Evolutionary conservation across 163 green algal species (phyloP).

Genomic region (Scenedesmus sp.): DNA sequence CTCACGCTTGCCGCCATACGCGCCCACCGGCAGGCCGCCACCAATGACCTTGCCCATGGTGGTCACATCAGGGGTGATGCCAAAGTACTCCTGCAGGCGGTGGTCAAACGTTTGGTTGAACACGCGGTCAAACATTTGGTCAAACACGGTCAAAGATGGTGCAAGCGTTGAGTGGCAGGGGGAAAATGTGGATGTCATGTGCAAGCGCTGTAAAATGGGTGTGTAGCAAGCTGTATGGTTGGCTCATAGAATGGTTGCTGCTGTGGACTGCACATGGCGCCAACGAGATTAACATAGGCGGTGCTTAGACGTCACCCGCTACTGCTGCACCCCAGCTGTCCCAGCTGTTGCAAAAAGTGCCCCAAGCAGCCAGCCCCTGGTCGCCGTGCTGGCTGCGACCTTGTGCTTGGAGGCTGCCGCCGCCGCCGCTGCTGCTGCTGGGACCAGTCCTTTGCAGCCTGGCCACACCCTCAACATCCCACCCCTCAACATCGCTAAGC

Average conservation of each 20-base stretch:
- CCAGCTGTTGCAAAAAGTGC: not conserved
- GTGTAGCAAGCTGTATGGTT: too few relatives aligned
- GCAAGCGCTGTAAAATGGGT: too few relatives aligned
- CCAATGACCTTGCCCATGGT: slow-evolving; percentile 96
- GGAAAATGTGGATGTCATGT: too few relatives aligned
- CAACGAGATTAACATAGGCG: not conserved
- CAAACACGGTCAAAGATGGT: too few relatives aligned
- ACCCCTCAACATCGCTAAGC: too few relatives aligned
- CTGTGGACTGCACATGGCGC: too few relatives aligned
- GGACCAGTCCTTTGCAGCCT: not conserved
- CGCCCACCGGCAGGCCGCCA: slow-evolving; percentile 97
- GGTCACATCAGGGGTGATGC: slow-evolving; percentile 97
- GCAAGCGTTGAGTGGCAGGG: too few relatives aligned
- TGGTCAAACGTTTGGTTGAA: not conserved
- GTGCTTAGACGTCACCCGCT: not conserved
- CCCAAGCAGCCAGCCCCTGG: too few relatives aligned
- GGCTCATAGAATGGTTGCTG: too few relatives aligned
- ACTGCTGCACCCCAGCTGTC: not conserved
- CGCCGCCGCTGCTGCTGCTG: not conserved
- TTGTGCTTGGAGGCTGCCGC: not conserved
- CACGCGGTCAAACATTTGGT: too few relatives aligned
- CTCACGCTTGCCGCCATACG: slow-evolving; percentile 95
- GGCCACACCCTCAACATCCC: too few relatives aligned
- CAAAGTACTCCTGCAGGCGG: slow-evolving; percentile 92
- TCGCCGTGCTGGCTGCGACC: too few relatives aligned